Conservation (phyloP, 192 early-diverging fungal species). For the Pilobolus umbonatus region DNA sequence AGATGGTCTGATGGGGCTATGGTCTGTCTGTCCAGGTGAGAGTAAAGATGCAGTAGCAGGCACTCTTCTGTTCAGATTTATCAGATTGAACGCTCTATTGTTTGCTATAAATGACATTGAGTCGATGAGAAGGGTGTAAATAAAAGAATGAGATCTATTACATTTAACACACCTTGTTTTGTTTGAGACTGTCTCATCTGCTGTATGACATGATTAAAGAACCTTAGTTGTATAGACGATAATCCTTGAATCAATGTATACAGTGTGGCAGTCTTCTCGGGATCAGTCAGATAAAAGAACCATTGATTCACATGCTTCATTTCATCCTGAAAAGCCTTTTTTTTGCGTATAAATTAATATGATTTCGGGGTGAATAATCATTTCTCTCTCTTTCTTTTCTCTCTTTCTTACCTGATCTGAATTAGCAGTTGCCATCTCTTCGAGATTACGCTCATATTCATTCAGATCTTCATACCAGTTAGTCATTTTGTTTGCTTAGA, state of each 20-base stretch:
- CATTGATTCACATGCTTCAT: constrained; percentile 91
- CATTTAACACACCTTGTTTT: no score
- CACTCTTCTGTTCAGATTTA: constrained; percentile 30
- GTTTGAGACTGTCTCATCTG: constrained; percentile 84
- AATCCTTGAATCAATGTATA: constrained; percentile 89
- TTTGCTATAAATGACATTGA: background rate
- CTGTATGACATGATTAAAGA: constrained; percentile 90
- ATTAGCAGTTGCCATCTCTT: constrained; percentile 80
- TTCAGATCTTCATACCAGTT: constrained; percentile 87
- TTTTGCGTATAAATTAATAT: background rate
- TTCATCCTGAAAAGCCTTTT: constrained; percentile 79
- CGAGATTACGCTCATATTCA: constrained; percentile 86
- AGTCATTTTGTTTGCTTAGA: constrained; percentile 62
- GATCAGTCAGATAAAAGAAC: constrained; percentile 86
- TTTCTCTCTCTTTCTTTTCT: constrained; percentile 3
- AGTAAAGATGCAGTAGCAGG: no score
- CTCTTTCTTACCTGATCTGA: constrained; percentile 49
- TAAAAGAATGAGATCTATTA: no score
- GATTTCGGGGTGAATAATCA: background rate
- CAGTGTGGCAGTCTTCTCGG: constrained; percentile 87
- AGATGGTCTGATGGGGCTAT: constrained; percentile 29
- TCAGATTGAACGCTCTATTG: background rate
- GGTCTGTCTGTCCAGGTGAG: constrained; percentile 22
- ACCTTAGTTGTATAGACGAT: constrained; percentile 86
- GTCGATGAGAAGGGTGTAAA: no score